These are phyloP conservation scores for Leishmania tropica DNA, from an alignment of 208 protist species.

Conservation along the genomic window DNA sequence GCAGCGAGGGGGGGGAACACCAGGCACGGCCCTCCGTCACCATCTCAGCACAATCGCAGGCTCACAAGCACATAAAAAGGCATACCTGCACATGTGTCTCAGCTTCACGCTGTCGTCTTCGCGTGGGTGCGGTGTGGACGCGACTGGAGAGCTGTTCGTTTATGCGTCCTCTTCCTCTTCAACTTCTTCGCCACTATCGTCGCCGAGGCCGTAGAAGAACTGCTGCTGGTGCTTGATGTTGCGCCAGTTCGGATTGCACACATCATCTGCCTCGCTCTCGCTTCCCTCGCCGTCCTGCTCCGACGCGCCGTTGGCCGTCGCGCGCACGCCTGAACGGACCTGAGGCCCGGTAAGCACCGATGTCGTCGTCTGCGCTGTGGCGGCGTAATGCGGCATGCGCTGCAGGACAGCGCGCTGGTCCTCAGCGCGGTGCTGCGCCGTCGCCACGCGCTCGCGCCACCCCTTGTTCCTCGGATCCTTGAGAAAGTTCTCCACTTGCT, in stretches of 20 bases:
- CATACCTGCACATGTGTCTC: not conserved
- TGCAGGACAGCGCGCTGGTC: constrained; percentile 40
- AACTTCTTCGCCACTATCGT: constrained; percentile 57
- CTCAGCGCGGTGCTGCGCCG: constrained; percentile 47
- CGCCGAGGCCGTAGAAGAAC: constrained; percentile 68
- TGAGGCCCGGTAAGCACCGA: constrained; percentile 39
- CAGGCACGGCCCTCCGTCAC: not conserved
- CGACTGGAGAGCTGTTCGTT: not conserved
- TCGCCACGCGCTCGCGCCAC: constrained; percentile 44
- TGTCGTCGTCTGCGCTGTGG: constrained; percentile 56
- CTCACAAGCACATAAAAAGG: not conserved
- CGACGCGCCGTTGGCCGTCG: constrained; percentile 15
- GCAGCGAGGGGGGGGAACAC: not conserved
- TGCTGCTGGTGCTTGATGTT: constrained; percentile 80
- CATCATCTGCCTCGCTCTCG: constrained; percentile 24
- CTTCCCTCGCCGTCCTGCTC: not conserved
- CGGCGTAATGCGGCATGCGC: constrained; percentile 54
- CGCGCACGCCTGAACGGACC: constrained; percentile 7
- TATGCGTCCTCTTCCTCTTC: constrained; percentile 22
- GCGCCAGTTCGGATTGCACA: constrained; percentile 72
- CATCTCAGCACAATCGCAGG: not conserved
- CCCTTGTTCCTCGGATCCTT: constrained; percentile 36
- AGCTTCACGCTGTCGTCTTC: not conserved
- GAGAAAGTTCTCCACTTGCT: constrained; percentile 73
- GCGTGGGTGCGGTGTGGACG: not conserved